Evolutionary conservation across 805 yeast species (phyloP), one percentile per base, ranked within the genome.

Genomic region (Wickerhamomyces silvicola): DNA sequence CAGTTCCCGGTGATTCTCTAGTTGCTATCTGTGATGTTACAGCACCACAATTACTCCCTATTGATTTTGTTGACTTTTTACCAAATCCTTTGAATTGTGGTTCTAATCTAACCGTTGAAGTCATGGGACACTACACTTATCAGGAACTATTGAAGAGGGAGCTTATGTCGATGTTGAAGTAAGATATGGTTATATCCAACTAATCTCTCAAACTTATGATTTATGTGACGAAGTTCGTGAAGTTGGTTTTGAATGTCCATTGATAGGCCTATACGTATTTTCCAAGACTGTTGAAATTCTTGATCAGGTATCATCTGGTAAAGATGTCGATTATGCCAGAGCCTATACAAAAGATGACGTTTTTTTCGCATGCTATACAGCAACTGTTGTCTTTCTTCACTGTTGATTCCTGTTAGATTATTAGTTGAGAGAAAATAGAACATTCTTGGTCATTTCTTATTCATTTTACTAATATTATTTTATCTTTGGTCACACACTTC

Each of bases 151-250:
- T 22, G 73, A 57, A 18, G 90, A 85, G 13, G 98, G 98, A 21
- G 84, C 97, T 0, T 92, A 88, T 50, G 94, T 92, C 31, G 96
- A 88, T 45, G 90, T 92, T 18, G 94, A 86, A 45, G 97, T 92
- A 14, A 72, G 83, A 43, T 81, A 87, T 50, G 98, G 97, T 6
- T 88, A 82, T 62, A 88, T 92, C 59, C 82, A 82, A 46, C 69
- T 92, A 36, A 62, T 92, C 32, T 81, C 85, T 47, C 90, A 87
- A 55, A 84, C 94, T n/a, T 83, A 80, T 56, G 97, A 92, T 57
- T 66, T 92, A 40, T 92, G 98, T 60, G 95, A 87, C 43, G 79
- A 86, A 54, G 67, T 87, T 37, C 74, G 75, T 32, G 81, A 87
- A 47, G 88, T 87, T 27, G 95, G 83, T 50, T 60, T 87, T 65